A percentile compares a stretch with the other conserved stretches of the same genome.
Conservation (phyloP, 305 asterid species). For the Plantago coronopus region DNA sequence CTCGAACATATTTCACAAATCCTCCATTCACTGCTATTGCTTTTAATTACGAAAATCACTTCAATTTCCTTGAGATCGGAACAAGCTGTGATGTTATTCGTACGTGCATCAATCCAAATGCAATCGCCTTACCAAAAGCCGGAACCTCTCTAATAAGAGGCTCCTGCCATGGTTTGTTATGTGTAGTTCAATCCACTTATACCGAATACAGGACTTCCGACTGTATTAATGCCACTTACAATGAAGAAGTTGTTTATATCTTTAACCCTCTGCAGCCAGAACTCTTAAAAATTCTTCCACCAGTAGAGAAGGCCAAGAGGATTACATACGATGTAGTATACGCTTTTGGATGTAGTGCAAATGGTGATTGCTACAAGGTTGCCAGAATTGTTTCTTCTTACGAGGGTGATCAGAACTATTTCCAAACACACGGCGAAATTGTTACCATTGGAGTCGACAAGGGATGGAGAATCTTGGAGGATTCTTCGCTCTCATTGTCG, state of each 20-base stretch:
- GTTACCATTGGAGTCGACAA: constrained; percentile 21
- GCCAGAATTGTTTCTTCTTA: constrained; percentile 2
- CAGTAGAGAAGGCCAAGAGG: constrained; percentile 4
- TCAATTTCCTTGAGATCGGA: constrained; percentile 16
- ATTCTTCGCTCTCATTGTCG: constrained; percentile 13
- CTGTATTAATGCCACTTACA: neutral
- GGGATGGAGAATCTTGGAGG: constrained; percentile 15
- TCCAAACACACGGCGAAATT: constrained; percentile 8
- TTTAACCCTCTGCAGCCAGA: constrained; percentile 18
- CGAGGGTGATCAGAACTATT: neutral
- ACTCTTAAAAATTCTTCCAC: constrained; percentile 3
- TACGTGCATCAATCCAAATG: constrained; percentile 2
- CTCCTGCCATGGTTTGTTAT: constrained; percentile 22
- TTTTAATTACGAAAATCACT: neutral
- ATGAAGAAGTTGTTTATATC: constrained; percentile 14
- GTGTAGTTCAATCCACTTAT: constrained; percentile 1
- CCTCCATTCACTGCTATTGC: constrained; percentile 21
- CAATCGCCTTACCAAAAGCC: neutral
- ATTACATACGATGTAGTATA: constrained; percentile 2
- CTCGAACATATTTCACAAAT: neutral
- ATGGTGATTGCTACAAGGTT: constrained; percentile 13
- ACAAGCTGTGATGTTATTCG: neutral
- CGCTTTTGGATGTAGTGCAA: constrained; percentile 17
- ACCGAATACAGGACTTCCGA: neutral
- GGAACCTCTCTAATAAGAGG: constrained; percentile 5